phyloP scores from a whole-genome alignment of 1,139 yeast genomes.

The Ogataea hybrid region DNA sequence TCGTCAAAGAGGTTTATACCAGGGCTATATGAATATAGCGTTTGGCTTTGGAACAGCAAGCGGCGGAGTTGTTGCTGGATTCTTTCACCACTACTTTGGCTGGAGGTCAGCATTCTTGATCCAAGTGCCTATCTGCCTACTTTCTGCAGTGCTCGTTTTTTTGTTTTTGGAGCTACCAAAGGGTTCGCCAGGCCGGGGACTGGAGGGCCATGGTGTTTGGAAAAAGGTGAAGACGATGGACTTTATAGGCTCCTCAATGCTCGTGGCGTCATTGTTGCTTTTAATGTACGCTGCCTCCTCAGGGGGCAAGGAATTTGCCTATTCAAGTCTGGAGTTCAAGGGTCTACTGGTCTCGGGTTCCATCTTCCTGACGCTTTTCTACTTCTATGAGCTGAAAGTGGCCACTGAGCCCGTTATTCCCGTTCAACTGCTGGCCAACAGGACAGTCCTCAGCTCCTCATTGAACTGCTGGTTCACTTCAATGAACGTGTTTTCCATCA shows the following conservation, averaged over 20 bases:
- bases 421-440: slow-evolving; percentile 27
- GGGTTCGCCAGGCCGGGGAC: slow-evolving; percentile 40
- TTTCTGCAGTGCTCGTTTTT: slow-evolving; percentile 40
- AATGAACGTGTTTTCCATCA: slow-evolving; percentile 31
- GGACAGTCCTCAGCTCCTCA: slow-evolving; percentile 31
- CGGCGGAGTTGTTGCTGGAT: slow-evolving; percentile 63
- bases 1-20: slow-evolving; percentile 52
- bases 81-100: slow-evolving; percentile 60
- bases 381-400: slow-evolving; percentile 24
- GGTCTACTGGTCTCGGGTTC: slow-evolving; percentile 21
- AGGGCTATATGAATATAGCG: slow-evolving; percentile 56
- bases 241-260: slow-evolving; percentile 61
- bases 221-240: slow-evolving; percentile 57
- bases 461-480: slow-evolving; percentile 36
- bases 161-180: slow-evolving; percentile 35
- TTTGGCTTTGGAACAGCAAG: slow-evolving; percentile 67
- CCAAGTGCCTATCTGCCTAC: slow-evolving; percentile 59
- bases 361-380: slow-evolving; percentile 18
- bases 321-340: slow-evolving; percentile 37
- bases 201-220: slow-evolving; percentile 22
- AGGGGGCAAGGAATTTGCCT: slow-evolving; percentile 60
- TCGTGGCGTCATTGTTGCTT: slow-evolving; percentile 53
- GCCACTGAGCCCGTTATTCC: slow-evolving; percentile 33
- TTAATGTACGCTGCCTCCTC: slow-evolving; percentile 63
- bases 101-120: slow-evolving; percentile 65